Base-by-base conservation (phyloP, 495 filamentous ascomycete genomes). In the Penicillium pulvis region DNA sequence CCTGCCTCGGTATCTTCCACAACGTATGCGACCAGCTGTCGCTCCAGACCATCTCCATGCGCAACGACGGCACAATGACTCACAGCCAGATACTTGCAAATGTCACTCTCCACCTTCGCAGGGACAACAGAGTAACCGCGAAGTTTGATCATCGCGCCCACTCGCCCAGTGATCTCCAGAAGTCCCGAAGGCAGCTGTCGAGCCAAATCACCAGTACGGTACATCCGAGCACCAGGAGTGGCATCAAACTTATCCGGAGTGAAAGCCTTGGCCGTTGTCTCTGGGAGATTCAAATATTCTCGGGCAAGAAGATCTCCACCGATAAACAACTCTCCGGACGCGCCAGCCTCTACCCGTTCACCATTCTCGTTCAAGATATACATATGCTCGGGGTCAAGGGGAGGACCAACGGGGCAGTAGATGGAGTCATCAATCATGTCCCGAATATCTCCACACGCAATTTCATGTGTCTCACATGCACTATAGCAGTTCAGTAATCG, bases 161-260 rank as follows among this genome's bases (percentile, higher is more conserved):
- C 87, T 41, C 93, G 86, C 5, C 93, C 93, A 3, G 92, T 82
- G 65, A 90, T 94, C 61, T 96, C 90, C 2, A 97, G 76, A 0
- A 79, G 80, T 1, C 92, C 91, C 42, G 87, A 83, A 1, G 80
- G 72, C 8, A 86, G 73, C 36, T 93, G 81, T 16, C 85, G 78
- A 0, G 89, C 93, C 59, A 86, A 87, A 69, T 98, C 93, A 5
- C 93, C 93, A 2, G 93, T 98, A 23, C 90, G 81, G 72, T 97
- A 97, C 20, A 93, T 76, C 30, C 78, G 62, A 59, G 85, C 73
- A 68, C 75, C 80, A 53, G 83, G 61, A 0, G 56, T 62, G 0
- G 57, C 19, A 57, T 84, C 80, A 28, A 88, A 87, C n/a, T 71
- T 79, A 46, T 85, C 79, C 2, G 83, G 60, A n/a, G 83, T 69